phyloP scores from a whole-genome alignment of 2,329 filamentous ascomycete genomes.

The Waltergamsia citrina region DNA sequence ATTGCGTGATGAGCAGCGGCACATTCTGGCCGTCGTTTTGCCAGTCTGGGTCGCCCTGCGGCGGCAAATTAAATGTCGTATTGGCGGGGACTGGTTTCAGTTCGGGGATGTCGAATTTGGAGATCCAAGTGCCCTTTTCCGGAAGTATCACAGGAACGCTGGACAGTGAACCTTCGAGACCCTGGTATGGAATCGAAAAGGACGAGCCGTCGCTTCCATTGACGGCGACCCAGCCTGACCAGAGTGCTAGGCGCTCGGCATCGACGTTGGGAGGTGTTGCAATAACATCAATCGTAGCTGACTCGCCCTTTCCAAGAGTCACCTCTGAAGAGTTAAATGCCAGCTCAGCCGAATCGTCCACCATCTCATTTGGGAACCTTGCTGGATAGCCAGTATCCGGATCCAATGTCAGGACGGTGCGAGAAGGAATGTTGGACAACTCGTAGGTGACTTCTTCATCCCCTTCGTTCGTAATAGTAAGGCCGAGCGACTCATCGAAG shows the following conservation, averaged over 20 bases:
- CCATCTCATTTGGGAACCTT: slow-evolving; percentile 32
- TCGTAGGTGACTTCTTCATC: slow-evolving; percentile 37
- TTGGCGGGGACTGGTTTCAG: slow-evolving; percentile 17
- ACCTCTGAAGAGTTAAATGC: slow-evolving; percentile 31
- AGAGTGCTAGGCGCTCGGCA: slow-evolving; percentile 24
- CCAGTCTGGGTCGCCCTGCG: slow-evolving; percentile 26
- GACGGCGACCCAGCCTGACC: slow-evolving; percentile 31
- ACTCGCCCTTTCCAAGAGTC: slow-evolving; percentile 29
- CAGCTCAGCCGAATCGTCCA: slow-evolving; percentile 30
- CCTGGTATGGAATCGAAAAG: slow-evolving; percentile 28
- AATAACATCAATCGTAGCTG: slow-evolving; percentile 35
- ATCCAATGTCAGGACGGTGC: slow-evolving; percentile 41
- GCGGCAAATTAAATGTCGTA: slow-evolving; percentile 30
- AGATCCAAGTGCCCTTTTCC: slow-evolving; percentile 19
- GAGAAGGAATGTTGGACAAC: slow-evolving; percentile 38
- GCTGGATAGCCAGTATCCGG: slow-evolving; percentile 22
- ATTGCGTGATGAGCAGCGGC: slow-evolving; percentile 5
- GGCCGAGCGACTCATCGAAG: slow-evolving; percentile 36
- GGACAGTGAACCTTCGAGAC: slow-evolving; percentile 19
- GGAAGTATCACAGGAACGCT: too few species aligned
- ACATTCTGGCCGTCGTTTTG: slow-evolving; percentile 17
- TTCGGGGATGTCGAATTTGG: slow-evolving; percentile 21
- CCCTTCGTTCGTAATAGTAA: slow-evolving; percentile 47
- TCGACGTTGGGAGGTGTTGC: slow-evolving; percentile 21
- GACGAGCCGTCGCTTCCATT: slow-evolving; percentile 23